Conservation (phyloP, 2,329 filamentous ascomycete genomes). For the Clonostachys rhizophaga region DNA sequence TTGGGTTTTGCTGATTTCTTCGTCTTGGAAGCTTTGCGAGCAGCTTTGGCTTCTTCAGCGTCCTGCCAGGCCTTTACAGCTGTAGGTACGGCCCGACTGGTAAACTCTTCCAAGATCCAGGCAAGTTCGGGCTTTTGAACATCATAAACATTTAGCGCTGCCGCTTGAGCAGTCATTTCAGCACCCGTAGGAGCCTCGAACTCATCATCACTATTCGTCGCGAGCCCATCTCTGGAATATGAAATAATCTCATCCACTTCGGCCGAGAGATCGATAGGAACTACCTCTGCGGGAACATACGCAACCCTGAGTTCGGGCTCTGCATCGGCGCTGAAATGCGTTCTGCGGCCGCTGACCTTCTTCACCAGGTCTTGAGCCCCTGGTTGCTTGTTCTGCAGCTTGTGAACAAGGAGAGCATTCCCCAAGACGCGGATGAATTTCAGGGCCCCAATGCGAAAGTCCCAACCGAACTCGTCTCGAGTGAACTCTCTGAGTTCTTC, state of each 20-base stretch:
- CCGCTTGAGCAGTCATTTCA: slow-evolving; percentile 6
- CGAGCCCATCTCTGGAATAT: slow-evolving; percentile 47
- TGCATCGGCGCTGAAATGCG: slow-evolving; percentile 70
- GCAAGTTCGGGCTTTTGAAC: slow-evolving; percentile 54
- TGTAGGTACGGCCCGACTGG: slow-evolving; percentile 13
- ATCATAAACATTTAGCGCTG: slow-evolving; percentile 47
- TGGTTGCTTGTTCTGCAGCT: slow-evolving; percentile 25
- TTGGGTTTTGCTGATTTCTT: slow-evolving; percentile 15
- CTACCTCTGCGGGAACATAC: slow-evolving; percentile 71
- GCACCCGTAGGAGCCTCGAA: slow-evolving; percentile 28
- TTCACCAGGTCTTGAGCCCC: slow-evolving; percentile 47
- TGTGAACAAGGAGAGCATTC: slow-evolving; percentile 66
- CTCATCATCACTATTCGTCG: slow-evolving; percentile 63
- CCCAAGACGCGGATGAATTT: slow-evolving; percentile 82
- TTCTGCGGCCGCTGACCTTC: slow-evolving; percentile 62
- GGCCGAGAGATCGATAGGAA: slow-evolving; percentile 68
- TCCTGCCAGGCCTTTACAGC: slow-evolving; percentile 19
- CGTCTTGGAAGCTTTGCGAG: slow-evolving; percentile 15
- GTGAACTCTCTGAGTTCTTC: slow-evolving; percentile 67
- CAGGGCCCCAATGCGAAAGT: slow-evolving; percentile 68
- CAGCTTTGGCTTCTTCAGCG: slow-evolving; percentile 9
- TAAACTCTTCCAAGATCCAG: slow-evolving; percentile 31
- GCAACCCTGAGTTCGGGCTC: slow-evolving; percentile 74
- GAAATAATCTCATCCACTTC: slow-evolving; percentile 61
- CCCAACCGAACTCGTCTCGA: slow-evolving; percentile 82